A percentile compares a stretch with the other conserved stretches of the same genome.
phyloP scores from a whole-genome alignment of 2,329 filamentous ascomycete species.

The Diaporthe vaccinii region DNA sequence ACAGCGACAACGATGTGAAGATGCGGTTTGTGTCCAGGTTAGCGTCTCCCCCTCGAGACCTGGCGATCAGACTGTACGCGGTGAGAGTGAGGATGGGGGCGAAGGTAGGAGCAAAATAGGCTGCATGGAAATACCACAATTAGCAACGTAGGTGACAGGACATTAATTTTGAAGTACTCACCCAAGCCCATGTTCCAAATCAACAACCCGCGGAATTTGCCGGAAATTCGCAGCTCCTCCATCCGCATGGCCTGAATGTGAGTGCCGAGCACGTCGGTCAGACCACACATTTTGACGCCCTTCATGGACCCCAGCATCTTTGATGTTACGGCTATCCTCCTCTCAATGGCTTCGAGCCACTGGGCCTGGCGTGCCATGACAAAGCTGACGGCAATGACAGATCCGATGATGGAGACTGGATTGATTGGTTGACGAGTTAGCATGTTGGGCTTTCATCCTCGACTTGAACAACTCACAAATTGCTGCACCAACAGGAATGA shows the following conservation, averaged over 20 bases:
- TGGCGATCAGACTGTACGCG: conserved; percentile 17
- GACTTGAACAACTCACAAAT: neutral
- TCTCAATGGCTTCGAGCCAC: conserved; percentile 58
- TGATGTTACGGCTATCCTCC: conserved; percentile 52
- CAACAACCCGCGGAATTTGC: conserved; percentile 55
- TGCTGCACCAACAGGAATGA: neutral
- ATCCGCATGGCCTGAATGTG: conserved; percentile 47
- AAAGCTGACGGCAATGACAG: conserved; percentile 51
- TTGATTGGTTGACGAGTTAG: neutral
- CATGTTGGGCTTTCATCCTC: neutral
- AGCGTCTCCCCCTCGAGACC: neutral
- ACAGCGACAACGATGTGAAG: neutral
- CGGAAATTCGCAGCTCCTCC: conserved; percentile 50
- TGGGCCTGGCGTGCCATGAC: conserved; percentile 51
- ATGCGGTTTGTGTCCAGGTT: conserved; percentile 16
- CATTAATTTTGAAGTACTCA: neutral
- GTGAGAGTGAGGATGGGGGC: conserved; percentile 18
- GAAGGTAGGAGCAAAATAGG: conserved; percentile 15
- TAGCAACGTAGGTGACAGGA: neutral
- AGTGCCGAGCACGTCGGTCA: conserved; percentile 2
- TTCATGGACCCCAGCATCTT: conserved; percentile 56
- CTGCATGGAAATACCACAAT: neutral
- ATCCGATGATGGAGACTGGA: conserved; percentile 56
- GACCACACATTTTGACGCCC: conserved; percentile 56
- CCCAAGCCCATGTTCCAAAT: conserved; percentile 23